phyloP scores from a whole-genome alignment of 2,329 filamentous ascomycete species.

The Cryphonectria naterciae region DNA sequence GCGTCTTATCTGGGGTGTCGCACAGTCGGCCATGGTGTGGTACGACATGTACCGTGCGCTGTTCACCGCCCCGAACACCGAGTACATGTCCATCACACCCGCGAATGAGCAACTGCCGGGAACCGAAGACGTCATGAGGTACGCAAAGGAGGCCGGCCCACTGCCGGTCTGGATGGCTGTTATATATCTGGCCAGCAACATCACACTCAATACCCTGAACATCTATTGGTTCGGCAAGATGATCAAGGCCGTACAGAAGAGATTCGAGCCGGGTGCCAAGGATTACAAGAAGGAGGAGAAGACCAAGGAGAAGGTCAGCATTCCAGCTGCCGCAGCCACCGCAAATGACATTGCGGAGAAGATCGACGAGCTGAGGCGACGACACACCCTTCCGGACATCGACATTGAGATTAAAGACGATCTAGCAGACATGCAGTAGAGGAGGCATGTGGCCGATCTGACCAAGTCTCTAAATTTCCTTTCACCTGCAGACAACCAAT shows the following conservation, averaged over 20 bases:
- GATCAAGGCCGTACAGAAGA: slow-evolving; percentile 77
- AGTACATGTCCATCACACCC: slow-evolving; percentile 40
- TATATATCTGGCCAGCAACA: slow-evolving; percentile 71
- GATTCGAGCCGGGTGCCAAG: slow-evolving; percentile 62
- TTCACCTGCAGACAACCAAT: background rate
- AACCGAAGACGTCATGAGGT: slow-evolving; percentile 51
- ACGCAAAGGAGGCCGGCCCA: slow-evolving; percentile 50
- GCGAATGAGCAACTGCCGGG: slow-evolving; percentile 36
- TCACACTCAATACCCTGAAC: slow-evolving; percentile 76
- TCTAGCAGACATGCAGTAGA: slow-evolving; percentile 32
- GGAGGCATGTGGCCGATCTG: background rate
- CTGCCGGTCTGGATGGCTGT: slow-evolving; percentile 72
- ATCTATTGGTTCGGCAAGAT: slow-evolving; percentile 89
- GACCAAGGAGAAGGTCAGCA: slow-evolving; percentile 35
- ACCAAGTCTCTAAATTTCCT: background rate
- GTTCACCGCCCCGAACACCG: slow-evolving; percentile 44
- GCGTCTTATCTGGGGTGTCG: slow-evolving; percentile 78
- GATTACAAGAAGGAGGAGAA: slow-evolving; percentile 35
- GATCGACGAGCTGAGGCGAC: slow-evolving; percentile 31
- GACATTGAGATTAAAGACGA: slow-evolving; percentile 31
- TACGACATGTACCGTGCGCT: slow-evolving; percentile 68
- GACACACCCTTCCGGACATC: slow-evolving; percentile 28
- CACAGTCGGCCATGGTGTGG: slow-evolving; percentile 71
- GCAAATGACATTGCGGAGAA: slow-evolving; percentile 20
- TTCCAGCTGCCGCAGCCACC: slow-evolving; percentile 16